phyloP scores from a whole-genome alignment of 345 rosid species.

The Chamaenerion angustifolium region DNA sequence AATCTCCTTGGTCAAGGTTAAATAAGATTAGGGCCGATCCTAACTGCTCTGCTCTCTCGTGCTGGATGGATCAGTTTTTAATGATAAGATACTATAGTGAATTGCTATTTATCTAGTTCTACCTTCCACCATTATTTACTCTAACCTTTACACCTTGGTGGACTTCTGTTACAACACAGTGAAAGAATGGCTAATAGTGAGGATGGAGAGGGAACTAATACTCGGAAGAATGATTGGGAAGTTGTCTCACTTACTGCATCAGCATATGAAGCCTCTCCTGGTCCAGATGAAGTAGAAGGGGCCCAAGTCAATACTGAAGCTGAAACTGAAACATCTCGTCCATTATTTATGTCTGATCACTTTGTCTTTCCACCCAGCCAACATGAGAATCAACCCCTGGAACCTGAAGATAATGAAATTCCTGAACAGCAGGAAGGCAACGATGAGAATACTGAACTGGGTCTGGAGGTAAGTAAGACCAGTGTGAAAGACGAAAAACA shows the following conservation, averaged over 20 bases:
- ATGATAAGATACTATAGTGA: too few species aligned
- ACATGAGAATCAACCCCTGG: constrained; percentile 72
- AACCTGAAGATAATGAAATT: constrained; percentile 24
- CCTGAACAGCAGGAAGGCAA: constrained; percentile 20
- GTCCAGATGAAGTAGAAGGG: constrained; percentile 5
- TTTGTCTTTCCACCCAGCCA: constrained; percentile 76
- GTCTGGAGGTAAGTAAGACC: constrained; percentile 26
- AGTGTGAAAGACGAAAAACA: constrained; percentile 41
- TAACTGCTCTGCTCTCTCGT: too few species aligned
- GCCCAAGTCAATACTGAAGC: constrained; percentile 11
- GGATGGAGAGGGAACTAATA: constrained; percentile 22
- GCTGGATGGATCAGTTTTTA: too few species aligned
- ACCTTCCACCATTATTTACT: too few species aligned
- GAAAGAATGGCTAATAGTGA: constrained; percentile 40
- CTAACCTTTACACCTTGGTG: too few species aligned
- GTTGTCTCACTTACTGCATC: constrained; percentile 91
- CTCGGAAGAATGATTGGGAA: constrained; percentile 85
- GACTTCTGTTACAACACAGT: background rate
- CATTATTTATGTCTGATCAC: constrained; percentile 69
- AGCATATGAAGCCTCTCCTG: constrained; percentile 81
- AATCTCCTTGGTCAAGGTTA: too few species aligned
- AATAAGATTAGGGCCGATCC: too few species aligned
- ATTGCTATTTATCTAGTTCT: too few species aligned
- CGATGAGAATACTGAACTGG: constrained; percentile 22
- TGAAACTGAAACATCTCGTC: constrained; percentile 41